A percentile compares a stretch with the other conserved stretches of the same genome.
Conservation (phyloP, 768 basidiomycete species). For the Lactarius hatsudake region DNA sequence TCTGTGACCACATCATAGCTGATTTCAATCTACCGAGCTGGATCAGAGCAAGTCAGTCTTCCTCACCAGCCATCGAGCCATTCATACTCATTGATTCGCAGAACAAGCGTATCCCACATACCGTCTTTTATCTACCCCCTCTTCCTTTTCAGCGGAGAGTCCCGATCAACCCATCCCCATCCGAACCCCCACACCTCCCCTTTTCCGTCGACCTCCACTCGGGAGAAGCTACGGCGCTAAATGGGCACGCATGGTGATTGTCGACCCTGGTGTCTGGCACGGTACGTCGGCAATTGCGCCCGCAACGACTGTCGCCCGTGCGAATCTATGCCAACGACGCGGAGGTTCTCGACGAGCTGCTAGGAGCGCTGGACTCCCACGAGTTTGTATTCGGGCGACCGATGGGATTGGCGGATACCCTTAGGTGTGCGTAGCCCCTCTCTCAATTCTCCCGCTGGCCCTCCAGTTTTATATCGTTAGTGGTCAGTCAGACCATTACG, state of each 20-base stretch:
- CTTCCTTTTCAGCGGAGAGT: too few relatives aligned
- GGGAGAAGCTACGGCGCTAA: too few relatives aligned
- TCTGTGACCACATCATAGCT: too few relatives aligned
- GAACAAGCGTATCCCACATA: constrained; percentile 63
- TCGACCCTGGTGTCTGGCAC: too few relatives aligned
- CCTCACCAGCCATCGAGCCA: too few relatives aligned
- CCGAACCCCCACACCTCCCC: too few relatives aligned
- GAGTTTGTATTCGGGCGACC: constrained; percentile 56
- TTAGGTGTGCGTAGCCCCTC: neutral
- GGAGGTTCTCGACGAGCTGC: neutral
- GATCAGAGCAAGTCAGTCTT: too few relatives aligned
- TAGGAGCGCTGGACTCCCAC: constrained; percentile 55
- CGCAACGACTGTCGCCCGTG: neutral
- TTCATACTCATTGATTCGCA: constrained; percentile 34
- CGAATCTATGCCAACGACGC: neutral
- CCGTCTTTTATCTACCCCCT: constrained; percentile 59
- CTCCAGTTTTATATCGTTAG: too few relatives aligned
- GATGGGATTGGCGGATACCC: neutral
- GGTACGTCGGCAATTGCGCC: neutral
- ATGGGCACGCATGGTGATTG: constrained; percentile 17
- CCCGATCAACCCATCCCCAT: too few relatives aligned
- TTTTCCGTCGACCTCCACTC: too few relatives aligned
- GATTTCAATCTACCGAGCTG: too few relatives aligned
- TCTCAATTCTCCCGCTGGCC: neutral
- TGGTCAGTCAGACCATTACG: neutral